Conservation (phyloP, 805 yeast species). For the Saccharomycopsis javanensis region DNA sequence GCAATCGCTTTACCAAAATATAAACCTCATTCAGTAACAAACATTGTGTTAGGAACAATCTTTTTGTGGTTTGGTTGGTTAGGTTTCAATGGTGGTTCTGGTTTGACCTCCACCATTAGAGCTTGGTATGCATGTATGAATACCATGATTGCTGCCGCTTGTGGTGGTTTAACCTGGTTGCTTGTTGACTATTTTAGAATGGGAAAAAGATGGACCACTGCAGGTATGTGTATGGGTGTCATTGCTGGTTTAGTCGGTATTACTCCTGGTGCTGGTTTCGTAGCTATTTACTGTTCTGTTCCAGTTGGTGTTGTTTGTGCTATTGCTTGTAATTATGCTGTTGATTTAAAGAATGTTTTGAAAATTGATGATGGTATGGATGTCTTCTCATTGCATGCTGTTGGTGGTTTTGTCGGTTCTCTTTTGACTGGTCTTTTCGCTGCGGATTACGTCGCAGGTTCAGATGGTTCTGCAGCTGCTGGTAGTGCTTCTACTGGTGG, state of each 20-base stretch:
- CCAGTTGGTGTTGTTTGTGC: slow-evolving; percentile 60
- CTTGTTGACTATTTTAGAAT: slow-evolving; percentile 72
- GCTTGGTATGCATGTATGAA: slow-evolving; percentile 90
- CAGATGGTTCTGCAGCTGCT: slow-evolving; percentile 49
- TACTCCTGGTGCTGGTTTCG: slow-evolving; percentile 96
- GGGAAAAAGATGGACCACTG: slow-evolving; percentile 85
- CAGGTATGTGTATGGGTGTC: slow-evolving; percentile 90
- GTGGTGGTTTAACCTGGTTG: slow-evolving; percentile 94
- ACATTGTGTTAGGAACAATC: slow-evolving; percentile 85
- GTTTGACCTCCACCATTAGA: slow-evolving; percentile 87
- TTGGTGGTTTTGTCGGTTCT: slow-evolving; percentile 84
- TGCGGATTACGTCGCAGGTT: slow-evolving; percentile 76
- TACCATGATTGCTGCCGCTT: slow-evolving; percentile 89
- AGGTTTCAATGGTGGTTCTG: slow-evolving; percentile 97
- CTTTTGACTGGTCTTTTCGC: slow-evolving; percentile 84
- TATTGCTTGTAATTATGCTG: slow-evolving; percentile 72
- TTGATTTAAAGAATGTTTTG: slow-evolving; percentile 62
- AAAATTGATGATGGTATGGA: slow-evolving; percentile 92
- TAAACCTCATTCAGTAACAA: slow-evolving; percentile 87
- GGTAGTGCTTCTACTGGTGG: slow-evolving; percentile 62
- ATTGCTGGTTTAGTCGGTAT: slow-evolving; percentile 91
- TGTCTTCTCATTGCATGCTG: slow-evolving; percentile 87
- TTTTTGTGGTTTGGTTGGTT: slow-evolving; percentile 99
- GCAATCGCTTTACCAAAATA: slow-evolving; percentile 69
- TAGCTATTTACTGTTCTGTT: slow-evolving; percentile 83